Evolutionary conservation across 2,329 filamentous ascomycete species (phyloP).

Genomic region (Exserohilum rostratum): DNA sequence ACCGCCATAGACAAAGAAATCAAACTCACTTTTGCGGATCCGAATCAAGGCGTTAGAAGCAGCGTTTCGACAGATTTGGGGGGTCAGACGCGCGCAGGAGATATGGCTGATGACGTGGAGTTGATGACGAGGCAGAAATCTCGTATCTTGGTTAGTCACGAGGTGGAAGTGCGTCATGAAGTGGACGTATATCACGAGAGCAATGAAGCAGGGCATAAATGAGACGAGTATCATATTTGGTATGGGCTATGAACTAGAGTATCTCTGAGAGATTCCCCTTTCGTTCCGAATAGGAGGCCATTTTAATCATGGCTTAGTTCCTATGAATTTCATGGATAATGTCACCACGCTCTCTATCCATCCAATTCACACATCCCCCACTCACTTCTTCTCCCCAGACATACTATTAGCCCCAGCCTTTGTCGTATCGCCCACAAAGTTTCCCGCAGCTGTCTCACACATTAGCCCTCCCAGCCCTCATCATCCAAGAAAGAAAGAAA

Average conservation of each 20-base stretch:
- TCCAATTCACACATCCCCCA: not conserved
- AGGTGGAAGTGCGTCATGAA: not conserved
- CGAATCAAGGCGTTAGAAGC: constrained; percentile 9
- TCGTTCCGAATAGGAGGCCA: too few relatives aligned
- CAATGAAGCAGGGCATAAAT: too few relatives aligned
- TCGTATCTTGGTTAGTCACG: constrained; percentile 3
- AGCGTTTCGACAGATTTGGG: constrained; percentile 18
- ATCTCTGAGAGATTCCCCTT: too few relatives aligned
- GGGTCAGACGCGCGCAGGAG: constrained; percentile 12
- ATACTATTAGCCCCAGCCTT: constrained; percentile 33
- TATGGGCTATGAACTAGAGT: too few relatives aligned
- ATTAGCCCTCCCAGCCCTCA: constrained; percentile 9
- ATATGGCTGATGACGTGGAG: too few relatives aligned
- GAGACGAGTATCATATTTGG: too few relatives aligned
- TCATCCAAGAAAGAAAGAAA: not conserved
- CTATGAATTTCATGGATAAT: too few relatives aligned
- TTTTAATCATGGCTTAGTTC: too few relatives aligned
- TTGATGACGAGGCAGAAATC: constrained; percentile 5
- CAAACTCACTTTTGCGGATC: not conserved
- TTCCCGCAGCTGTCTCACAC: constrained; percentile 31
- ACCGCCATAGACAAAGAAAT: not conserved
- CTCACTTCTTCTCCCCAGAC: not conserved
- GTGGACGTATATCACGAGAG: too few relatives aligned
- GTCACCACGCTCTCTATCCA: too few relatives aligned
- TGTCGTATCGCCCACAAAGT: constrained; percentile 37